These are phyloP conservation scores for Russula griseocarnosa DNA, from an alignment of 768 basidiomycete species.

Conservation along the genomic window DNA sequence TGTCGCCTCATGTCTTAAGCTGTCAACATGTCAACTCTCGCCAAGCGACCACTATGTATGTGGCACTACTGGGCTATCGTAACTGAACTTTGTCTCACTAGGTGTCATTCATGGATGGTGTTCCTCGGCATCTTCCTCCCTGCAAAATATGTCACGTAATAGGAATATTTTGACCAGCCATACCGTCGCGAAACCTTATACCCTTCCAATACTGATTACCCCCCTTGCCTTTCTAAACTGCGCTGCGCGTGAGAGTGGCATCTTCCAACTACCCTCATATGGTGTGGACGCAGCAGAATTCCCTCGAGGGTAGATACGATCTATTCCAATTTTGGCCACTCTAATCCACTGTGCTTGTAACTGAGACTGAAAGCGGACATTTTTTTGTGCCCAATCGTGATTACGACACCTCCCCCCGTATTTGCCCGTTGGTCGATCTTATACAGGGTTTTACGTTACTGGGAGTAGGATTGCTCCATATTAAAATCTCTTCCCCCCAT, in stretches of 20 bases:
- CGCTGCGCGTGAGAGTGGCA: not conserved
- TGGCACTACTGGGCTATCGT: not conserved
- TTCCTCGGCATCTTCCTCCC: not conserved
- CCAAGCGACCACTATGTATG: not conserved
- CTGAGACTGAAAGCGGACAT: not conserved
- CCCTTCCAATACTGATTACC: not conserved
- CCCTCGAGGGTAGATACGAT: not conserved
- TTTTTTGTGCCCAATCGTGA: not conserved
- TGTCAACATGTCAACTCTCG: not conserved
- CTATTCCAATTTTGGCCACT: not conserved
- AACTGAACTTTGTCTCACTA: no score
- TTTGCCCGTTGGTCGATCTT: not conserved
- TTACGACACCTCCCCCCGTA: not conserved
- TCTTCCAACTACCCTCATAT: not conserved
- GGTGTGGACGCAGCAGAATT: not conserved
- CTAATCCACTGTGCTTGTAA: not conserved
- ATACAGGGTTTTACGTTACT: not conserved
- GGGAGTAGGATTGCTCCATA: not conserved
- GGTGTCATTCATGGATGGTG: not conserved
- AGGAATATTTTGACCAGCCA: not conserved
- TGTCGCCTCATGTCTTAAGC: constrained; percentile 7
- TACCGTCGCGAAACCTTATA: not conserved
- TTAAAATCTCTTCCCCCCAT: constrained; percentile 3
- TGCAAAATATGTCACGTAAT: not conserved
- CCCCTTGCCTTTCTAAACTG: not conserved